A percentile compares a stretch with the other conserved stretches of the same genome.
phyloP scores from a whole-genome alignment of 2,329 filamentous ascomycete genomes.

The Eutypella sp. region DNA sequence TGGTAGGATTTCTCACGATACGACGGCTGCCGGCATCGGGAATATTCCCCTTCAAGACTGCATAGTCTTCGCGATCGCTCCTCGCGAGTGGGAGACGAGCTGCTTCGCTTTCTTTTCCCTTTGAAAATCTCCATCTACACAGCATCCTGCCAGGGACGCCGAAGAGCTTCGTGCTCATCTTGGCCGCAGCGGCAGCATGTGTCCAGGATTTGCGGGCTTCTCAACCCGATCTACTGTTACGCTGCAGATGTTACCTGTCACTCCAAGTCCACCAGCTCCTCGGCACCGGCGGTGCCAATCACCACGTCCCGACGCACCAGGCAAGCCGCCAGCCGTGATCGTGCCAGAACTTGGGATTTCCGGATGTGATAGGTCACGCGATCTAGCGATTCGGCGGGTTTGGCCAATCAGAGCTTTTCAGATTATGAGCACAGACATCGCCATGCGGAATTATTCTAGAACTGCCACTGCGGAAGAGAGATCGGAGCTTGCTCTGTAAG shows the following conservation, averaged over 20 bases:
- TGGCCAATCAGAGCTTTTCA: not conserved
- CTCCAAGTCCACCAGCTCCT: not conserved
- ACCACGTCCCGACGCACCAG: not conserved
- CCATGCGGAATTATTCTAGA: not conserved
- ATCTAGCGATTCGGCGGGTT: not conserved
- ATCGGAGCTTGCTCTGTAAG: not conserved
- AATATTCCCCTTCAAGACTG: too few species aligned
- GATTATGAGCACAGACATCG: not conserved
- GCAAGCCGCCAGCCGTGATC: not conserved
- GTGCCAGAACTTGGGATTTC: not conserved
- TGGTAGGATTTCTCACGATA: too few species aligned
- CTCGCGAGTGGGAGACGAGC: not conserved
- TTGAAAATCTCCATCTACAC: not conserved
- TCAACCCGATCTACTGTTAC: not conserved
- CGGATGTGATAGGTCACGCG: not conserved
- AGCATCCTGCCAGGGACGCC: not conserved
- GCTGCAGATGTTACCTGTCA: not conserved
- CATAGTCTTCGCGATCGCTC: not conserved
- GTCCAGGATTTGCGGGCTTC: not conserved
- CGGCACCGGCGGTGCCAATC: not conserved
- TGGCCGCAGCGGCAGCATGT: not conserved
- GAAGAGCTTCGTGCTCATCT: not conserved
- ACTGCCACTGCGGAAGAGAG: not conserved
- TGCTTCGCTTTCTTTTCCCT: not conserved
- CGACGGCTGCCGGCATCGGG: not conserved